A percentile compares a stretch with the other conserved stretches of the same genome.
Evolutionary conservation across 2,329 filamentous ascomycete species (phyloP).

Genomic region (Colletotrichum paranaense): DNA sequence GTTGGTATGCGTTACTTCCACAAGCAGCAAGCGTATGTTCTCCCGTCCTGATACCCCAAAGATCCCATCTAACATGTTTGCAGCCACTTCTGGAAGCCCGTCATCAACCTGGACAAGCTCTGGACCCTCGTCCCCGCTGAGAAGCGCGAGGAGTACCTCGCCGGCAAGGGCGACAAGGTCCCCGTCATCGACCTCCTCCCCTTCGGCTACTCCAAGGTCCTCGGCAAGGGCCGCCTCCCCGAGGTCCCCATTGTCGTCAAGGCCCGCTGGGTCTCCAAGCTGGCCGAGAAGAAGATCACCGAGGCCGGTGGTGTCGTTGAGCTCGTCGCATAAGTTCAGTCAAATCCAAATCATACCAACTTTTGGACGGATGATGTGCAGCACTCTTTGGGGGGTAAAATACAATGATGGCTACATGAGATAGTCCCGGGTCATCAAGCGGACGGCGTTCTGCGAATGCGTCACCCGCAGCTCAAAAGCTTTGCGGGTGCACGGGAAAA

Average conservation of each 20-base stretch:
- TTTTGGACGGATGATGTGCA: slow-evolving; percentile 7
- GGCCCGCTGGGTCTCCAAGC: slow-evolving; percentile 93
- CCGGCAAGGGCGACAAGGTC: slow-evolving; percentile 88
- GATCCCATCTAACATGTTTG: background rate
- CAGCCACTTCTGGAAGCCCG: slow-evolving; percentile 96
- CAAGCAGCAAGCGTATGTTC: slow-evolving; percentile 77
- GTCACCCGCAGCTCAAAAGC: slow-evolving; percentile 12
- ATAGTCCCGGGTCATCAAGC: slow-evolving; percentile 11
- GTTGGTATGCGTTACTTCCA: slow-evolving; percentile 97
- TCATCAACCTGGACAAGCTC: slow-evolving; percentile 99
- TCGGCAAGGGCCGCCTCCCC: slow-evolving; percentile 97
- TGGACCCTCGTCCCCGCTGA: slow-evolving; percentile 95
- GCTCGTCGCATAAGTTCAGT: slow-evolving; percentile 79
- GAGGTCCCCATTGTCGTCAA: slow-evolving; percentile 93
- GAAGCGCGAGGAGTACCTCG: slow-evolving; percentile 92
- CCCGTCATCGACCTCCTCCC: slow-evolving; percentile 98
- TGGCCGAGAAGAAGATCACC: slow-evolving; percentile 99
- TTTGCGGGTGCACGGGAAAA: slow-evolving; percentile 34
- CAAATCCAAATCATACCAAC: background rate
- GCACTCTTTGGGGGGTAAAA: slow-evolving; percentile 3
- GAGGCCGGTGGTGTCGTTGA: slow-evolving; percentile 96
- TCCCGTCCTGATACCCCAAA: background rate
- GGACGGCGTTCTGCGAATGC: slow-evolving; percentile 31
- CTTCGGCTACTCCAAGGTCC: slow-evolving; percentile 97
- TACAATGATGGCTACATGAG: slow-evolving; percentile 23